A percentile compares a stretch with the other conserved stretches of the same genome.
Conservation (phyloP, 1,284 basidiomycete genomes). For the Rhodotorula glutinis region DNA sequence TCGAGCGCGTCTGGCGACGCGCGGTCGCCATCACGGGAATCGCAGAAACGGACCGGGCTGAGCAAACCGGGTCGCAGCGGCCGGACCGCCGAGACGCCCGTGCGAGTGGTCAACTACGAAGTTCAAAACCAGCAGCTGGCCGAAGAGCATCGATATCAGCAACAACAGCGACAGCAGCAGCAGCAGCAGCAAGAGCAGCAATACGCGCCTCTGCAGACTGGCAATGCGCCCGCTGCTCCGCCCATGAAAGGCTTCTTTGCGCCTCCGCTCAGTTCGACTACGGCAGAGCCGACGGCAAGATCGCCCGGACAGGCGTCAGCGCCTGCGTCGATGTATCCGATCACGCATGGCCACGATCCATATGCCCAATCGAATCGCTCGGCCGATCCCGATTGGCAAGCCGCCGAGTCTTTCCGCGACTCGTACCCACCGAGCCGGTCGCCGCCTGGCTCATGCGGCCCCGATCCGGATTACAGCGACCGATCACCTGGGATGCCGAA, state of each 20-base stretch:
- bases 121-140: constrained; percentile 89
- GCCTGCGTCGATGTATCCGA: constrained; percentile 17
- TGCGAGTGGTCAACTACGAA: constrained; percentile 84
- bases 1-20: too few relatives aligned
- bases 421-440: constrained; percentile 14
- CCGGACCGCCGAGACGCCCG: constrained; percentile 71
- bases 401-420: constrained; percentile 2
- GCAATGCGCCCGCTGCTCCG: neutral
- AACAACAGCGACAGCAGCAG: constrained; percentile 23
- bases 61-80: constrained; percentile 35
- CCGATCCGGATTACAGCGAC: constrained; percentile 1
- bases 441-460: neutral
- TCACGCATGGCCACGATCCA: neutral
- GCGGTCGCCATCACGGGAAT: neutral
- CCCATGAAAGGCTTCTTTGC: neutral
- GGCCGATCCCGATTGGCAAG: neutral
- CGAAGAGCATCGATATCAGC: constrained; percentile 57
- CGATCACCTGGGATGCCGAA: constrained; percentile 10
- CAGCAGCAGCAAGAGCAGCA: constrained; percentile 23
- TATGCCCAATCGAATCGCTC: neutral
- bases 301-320: constrained; percentile 17
- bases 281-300: neutral
- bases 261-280: constrained; percentile 1
- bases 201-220: neutral
- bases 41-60: constrained; percentile 41